These are phyloP conservation scores for Rosa hybrid DNA, from an alignment of 331 rosid genomes.

Conservation along the genomic window DNA sequence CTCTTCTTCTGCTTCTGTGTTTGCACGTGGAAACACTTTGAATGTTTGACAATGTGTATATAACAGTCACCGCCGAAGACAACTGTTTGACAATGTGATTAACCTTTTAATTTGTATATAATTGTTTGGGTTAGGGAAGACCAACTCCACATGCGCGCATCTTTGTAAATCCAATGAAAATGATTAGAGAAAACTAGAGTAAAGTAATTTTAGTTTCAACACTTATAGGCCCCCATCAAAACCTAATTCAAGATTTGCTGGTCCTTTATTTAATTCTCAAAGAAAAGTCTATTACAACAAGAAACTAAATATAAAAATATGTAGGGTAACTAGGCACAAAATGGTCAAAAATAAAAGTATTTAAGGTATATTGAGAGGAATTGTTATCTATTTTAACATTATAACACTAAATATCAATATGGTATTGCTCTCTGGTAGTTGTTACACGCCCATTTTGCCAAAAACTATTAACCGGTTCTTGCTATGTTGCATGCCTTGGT, in stretches of 20 bases:
- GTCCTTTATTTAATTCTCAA: too few species aligned
- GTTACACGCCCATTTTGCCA: too few species aligned
- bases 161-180: not conserved
- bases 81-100: not conserved
- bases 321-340: too few species aligned
- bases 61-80: not conserved
- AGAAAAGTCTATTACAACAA: not conserved
- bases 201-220: not conserved
- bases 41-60: not conserved
- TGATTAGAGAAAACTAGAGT: not conserved
- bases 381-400: too few species aligned
- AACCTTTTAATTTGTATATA: not conserved
- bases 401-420: too few species aligned
- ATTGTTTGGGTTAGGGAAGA: not conserved
- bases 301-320: not conserved
- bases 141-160: constrained; percentile 5
- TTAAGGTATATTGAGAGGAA: too few species aligned
- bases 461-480: too few species aligned
- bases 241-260: too few species aligned
- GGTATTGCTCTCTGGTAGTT: too few species aligned
- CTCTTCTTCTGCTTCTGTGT: not conserved
- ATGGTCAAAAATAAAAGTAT: too few species aligned
- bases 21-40: not conserved
- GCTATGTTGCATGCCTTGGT: too few species aligned
- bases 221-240: not conserved